phyloP scores from a whole-genome alignment of 75 land plant genomes.

The Isoetes taiwanensis region DNA sequence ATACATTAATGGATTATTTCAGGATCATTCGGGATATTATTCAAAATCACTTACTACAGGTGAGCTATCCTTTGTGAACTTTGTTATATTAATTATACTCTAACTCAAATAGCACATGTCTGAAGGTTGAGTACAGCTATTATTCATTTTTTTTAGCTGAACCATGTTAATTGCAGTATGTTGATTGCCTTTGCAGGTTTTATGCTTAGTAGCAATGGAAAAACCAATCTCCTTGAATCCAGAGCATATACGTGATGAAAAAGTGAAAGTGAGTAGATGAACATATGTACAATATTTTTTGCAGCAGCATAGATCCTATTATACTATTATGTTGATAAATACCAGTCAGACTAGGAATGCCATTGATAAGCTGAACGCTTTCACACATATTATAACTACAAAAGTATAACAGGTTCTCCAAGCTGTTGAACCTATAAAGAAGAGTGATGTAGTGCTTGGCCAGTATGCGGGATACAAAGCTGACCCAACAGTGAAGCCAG shows the following conservation, averaged over 20 bases:
- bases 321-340: no score
- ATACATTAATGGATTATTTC: no score
- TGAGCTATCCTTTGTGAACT: constrained; percentile 11
- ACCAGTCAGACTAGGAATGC: no score
- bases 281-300: not conserved
- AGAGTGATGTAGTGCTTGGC: constrained; percentile 87
- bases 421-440: constrained; percentile 64
- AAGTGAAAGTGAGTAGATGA: constrained; percentile 62
- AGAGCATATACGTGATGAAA: constrained; percentile 91
- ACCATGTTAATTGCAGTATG: not conserved
- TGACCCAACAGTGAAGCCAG: constrained; percentile 76
- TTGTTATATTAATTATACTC: not conserved
- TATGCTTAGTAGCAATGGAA: constrained; percentile 94
- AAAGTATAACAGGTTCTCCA: constrained; percentile 54
- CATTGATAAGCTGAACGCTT: no score
- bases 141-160: not conserved
- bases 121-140: not conserved
- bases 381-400: not conserved
- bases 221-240: constrained; percentile 88
- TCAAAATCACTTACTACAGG: constrained; percentile 90
- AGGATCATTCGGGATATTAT: constrained; percentile 97
- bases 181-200: constrained; percentile 33
- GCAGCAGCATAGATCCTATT: no score
- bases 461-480: constrained; percentile 89
- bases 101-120: not conserved